Base-by-base conservation (phyloP, 164 flowering plant species). In the grape (Vitis vinifera) region DNA sequence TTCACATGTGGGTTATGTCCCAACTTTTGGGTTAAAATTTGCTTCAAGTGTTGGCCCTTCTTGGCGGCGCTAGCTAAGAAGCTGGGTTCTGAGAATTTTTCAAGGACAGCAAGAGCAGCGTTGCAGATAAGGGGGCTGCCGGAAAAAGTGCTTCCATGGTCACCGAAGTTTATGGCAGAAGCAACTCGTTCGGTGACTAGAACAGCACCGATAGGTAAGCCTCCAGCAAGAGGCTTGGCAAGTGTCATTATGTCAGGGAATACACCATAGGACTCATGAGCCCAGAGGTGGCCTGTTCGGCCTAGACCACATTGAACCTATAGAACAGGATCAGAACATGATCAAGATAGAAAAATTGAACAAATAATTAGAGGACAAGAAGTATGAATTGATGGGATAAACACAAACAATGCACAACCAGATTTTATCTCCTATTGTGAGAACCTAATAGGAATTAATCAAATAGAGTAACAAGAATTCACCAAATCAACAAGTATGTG, bases 181-280 rank as follows among this genome's bases (percentile, higher is more conserved):
- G 93, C 88, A 59, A 94, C 94, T 82, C 78, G 79, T 68, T 94
- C 91, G 0, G 94, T 85, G 55, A 88, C 78, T 49, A 94, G 67
- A 3, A 76, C 91, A 47, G 89, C 97, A 63, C 97, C 97, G 50
- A 92, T 94, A n/a, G 98, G 97, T 48, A 94, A 81, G 50, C 97
- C 97, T 65, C 97, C 97, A 16, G 94, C 98, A 23, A 94, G 90
- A 74, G 98, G 96, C 76, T 94, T 94, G 60, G 96, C 96, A 6
- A 91, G 89, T 6, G 98, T 90, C 98, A 94, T 91, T 51, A 93
- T 89, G 70, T 93, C 98, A 0, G 98, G 98, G 73, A 64, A 76
- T 19, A 93, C 85, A 17, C 85, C 89, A 69, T 79, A 89, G 2
- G 86, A 84, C 70, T 93, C 98, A 31, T 93, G 86, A 0, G 98